Conservation (phyloP, 495 filamentous ascomycete species). For the Penicillium longicatenatum region DNA sequence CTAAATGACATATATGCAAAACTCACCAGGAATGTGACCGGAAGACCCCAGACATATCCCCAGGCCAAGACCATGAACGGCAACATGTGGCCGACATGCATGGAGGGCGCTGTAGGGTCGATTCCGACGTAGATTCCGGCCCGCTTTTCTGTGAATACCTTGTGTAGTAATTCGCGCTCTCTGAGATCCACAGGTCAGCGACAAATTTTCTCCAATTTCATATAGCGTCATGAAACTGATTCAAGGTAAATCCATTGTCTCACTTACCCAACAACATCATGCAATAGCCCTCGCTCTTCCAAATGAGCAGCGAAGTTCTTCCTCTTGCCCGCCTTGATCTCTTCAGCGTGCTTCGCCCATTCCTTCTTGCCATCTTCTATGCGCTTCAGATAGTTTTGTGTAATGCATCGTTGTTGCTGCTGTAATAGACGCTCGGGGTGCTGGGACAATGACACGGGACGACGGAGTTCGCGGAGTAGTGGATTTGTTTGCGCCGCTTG, state of each 20-base stretch:
- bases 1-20: not conserved
- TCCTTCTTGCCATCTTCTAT: slow-evolving; percentile 52
- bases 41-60: slow-evolving; percentile 84
- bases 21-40: slow-evolving; percentile 67
- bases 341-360: slow-evolving; percentile 58
- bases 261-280: slow-evolving; percentile 80
- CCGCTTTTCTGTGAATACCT: slow-evolving; percentile 67
- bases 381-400: slow-evolving; percentile 50
- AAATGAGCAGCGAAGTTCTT: slow-evolving; percentile 68
- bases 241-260: not conserved
- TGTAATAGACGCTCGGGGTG: slow-evolving; percentile 3
- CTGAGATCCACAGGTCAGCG: slow-evolving; percentile 26
- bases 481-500: slow-evolving; percentile 26
- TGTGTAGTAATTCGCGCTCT: slow-evolving; percentile 65
- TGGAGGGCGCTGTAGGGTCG: slow-evolving; percentile 86
- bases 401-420: slow-evolving; percentile 51
- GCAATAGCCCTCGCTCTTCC: slow-evolving; percentile 77
- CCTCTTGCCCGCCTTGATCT: slow-evolving; percentile 61
- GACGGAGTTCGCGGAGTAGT: slow-evolving; percentile 16
- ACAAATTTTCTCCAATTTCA: too few species aligned
- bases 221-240: not conserved
- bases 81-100: slow-evolving; percentile 91
- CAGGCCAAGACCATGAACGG: slow-evolving; percentile 94
- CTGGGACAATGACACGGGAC: slow-evolving; percentile 14
- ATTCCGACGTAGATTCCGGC: slow-evolving; percentile 86